Base-by-base conservation (phyloP, 495 filamentous ascomycete species). In the Ramalina intermedia region DNA sequence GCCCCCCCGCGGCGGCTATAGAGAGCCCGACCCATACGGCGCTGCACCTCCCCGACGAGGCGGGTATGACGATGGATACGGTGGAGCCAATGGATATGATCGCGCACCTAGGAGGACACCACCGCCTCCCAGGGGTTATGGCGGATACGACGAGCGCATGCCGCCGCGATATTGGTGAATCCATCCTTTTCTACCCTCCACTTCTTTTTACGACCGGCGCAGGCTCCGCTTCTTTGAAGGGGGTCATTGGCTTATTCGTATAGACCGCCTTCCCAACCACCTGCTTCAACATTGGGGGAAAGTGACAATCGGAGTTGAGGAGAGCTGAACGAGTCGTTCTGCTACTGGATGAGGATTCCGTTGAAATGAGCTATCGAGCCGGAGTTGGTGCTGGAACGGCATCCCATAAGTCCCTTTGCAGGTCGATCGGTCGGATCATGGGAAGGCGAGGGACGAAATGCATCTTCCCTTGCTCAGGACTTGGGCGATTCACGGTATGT, bases 41-140 rank as follows among this genome's bases (percentile, higher is more conserved):
- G 51, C 47, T 21, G 55, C 52, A 23, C 68, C 70, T 39, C 68
- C 71, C 21, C 70, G 72, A 52, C 68, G 70, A 23, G 42, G 44
- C 54, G 64, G 66, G 16, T 75, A 75, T 53, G 71, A 75, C 50
- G 73, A 75, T 55, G 69, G 67, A 11, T 73, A 74, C 57, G 67
- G 49, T 36, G 37, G 48, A 33, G 29, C 29, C 33, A 57, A 57
- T 29, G 57, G 57, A 42, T 57, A 60, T 36, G 51, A 55, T 37
- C 52, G 54, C 16, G 9, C 44, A 17, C 51, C 54, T 29, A 41
- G 53, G 17, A 39, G 41, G 16, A 37, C 49, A 23, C 44, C 50
- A 14, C 55, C 54, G 14, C 54, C 55, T 36, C 57, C 57, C 16
- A 55, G 55, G 37, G 52, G 51, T 43, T 59, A 60, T 51, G 53